Conservation (phyloP, 768 basidiomycete genomes). For the Lactarius tabidus region DNA sequence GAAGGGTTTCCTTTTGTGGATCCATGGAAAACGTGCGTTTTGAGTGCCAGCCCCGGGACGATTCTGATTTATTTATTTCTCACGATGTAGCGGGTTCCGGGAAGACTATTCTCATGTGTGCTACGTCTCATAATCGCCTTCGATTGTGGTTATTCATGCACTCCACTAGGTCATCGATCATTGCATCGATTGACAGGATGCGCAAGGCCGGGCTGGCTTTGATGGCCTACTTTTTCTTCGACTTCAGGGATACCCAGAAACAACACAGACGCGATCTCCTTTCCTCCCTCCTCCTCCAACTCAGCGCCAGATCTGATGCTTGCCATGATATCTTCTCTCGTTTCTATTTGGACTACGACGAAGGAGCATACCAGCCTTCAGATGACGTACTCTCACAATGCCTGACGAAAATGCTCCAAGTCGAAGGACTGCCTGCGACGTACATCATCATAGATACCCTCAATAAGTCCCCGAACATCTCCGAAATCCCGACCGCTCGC, state of each 20-base stretch:
- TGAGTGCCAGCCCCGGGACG: rapidly evolving
- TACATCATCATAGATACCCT: too few species aligned
- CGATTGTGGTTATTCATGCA: background rate
- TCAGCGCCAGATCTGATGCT: too few species aligned
- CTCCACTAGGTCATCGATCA: background rate
- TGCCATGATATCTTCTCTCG: too few species aligned
- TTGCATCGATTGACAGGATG: background rate
- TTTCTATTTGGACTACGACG: too few species aligned
- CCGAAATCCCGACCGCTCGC: too few species aligned
- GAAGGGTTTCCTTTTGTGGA: background rate
- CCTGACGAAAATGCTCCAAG: constrained; percentile 4
- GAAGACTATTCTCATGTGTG: constrained; percentile 12
- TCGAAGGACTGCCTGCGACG: too few species aligned
- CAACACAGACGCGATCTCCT: too few species aligned
- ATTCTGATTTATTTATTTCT: background rate
- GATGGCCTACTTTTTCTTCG: too few species aligned
- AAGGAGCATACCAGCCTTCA: background rate
- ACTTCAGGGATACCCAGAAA: too few species aligned
- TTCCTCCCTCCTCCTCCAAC: too few species aligned
- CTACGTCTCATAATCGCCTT: background rate
- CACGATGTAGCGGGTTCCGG: background rate
- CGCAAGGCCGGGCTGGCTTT: too few species aligned
- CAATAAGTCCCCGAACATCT: too few species aligned
- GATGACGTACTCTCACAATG: background rate
- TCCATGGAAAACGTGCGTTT: constrained; percentile 12